These are phyloP conservation scores for Starmerella bacillaris DNA, from an alignment of 805 yeast species.

Conservation along the genomic window DNA sequence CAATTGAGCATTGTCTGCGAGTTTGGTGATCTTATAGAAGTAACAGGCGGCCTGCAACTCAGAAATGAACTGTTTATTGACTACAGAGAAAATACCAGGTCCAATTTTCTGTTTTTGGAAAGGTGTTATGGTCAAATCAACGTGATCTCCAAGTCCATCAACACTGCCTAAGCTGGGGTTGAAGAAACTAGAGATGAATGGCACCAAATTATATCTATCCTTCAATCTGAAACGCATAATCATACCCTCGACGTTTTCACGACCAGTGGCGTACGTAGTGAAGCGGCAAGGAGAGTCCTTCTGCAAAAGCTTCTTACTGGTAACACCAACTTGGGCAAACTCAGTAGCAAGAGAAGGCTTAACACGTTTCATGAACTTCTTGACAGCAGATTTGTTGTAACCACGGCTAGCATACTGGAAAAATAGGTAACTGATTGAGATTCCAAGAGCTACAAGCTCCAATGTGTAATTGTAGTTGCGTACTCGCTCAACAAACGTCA, in stretches of 20 bases:
- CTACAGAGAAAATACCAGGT: conserved; percentile 66
- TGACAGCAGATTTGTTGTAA: conserved; percentile 40
- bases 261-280: conserved; percentile 70
- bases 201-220: conserved; percentile 64
- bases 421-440: conserved; percentile 33
- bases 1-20: conserved; percentile 47
- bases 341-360: conserved; percentile 40
- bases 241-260: conserved; percentile 53
- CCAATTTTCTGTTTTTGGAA: conserved; percentile 31
- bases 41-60: conserved; percentile 57
- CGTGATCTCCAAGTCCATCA: conserved; percentile 34
- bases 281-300: conserved; percentile 48
- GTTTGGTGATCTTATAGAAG: conserved; percentile 67
- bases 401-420: conserved; percentile 42
- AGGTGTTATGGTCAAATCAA: conserved; percentile 45
- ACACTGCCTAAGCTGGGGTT: conserved; percentile 38
- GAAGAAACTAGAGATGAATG: conserved; percentile 45
- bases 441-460: conserved; percentile 40
- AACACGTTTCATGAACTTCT: conserved; percentile 33
- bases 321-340: conserved; percentile 57
- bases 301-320: conserved; percentile 26
- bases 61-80: conserved; percentile 69
- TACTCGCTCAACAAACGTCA: conserved; percentile 45
- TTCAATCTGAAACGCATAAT: conserved; percentile 43
- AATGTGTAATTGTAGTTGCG: conserved; percentile 53